phyloP scores from a whole-genome alignment of 257 asterid genomes.

The Penstemon davidsonii region DNA sequence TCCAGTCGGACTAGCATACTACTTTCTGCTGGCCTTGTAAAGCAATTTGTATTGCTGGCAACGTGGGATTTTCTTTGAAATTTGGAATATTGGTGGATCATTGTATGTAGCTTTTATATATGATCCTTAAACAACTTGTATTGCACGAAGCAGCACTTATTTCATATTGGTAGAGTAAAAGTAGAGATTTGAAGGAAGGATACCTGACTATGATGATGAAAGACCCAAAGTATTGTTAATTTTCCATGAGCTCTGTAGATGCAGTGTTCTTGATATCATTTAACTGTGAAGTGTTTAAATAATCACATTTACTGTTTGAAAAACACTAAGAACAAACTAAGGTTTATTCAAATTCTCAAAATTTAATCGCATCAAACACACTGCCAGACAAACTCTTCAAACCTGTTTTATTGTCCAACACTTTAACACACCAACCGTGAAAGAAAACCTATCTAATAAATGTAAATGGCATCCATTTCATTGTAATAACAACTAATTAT shows the following conservation, averaged over 20 bases:
- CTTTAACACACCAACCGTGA: constrained; percentile 12
- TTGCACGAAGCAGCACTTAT: background rate
- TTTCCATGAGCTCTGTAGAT: constrained; percentile 3
- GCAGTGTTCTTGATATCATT: constrained; percentile 17
- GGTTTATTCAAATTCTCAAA: background rate
- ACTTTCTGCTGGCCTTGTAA: constrained; percentile 65
- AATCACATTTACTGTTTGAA: constrained; percentile 10
- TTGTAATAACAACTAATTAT: background rate
- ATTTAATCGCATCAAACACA: background rate
- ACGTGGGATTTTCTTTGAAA: too few relatives aligned
- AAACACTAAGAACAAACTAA: background rate
- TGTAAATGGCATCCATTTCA: constrained; percentile 13
- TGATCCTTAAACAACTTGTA: constrained; percentile 18
- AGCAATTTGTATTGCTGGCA: constrained; percentile 24
- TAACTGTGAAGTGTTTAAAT: constrained; percentile 1
- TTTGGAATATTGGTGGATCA: constrained; percentile 12
- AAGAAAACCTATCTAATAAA: background rate
- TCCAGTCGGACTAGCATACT: constrained; percentile 74
- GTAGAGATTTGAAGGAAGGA: constrained; percentile 10
- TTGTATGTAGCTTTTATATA: constrained; percentile 18
- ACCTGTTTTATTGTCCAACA: constrained; percentile 4
- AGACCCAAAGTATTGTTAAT: constrained; percentile 12
- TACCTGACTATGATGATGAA: constrained; percentile 17
- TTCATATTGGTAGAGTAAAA: constrained; percentile 3
- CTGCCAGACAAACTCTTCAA: background rate